Evolutionary conservation across 2,329 filamentous ascomycete genomes (phyloP).

Genomic region (Beauveria varroae): DNA sequence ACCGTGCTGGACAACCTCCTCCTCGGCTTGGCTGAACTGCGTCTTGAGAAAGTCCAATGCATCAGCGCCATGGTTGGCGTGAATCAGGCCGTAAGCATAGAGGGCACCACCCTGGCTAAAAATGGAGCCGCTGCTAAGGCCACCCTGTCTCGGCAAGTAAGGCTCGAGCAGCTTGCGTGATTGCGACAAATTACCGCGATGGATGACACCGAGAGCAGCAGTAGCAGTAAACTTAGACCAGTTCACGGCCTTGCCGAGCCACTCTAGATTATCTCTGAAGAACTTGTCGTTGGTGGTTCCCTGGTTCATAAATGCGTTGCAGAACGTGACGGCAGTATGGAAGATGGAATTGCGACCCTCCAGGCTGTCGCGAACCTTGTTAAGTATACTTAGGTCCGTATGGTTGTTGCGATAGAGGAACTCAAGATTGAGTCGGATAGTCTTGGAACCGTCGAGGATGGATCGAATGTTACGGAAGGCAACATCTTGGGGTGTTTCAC

Average conservation of each 20-base stretch:
- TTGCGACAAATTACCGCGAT: constrained; percentile 89
- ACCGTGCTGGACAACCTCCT: constrained; percentile 95
- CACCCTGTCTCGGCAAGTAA: constrained; percentile 75
- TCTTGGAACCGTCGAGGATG: constrained; percentile 81
- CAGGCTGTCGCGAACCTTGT: constrained; percentile 92
- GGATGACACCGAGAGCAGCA: constrained; percentile 90
- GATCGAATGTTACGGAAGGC: constrained; percentile 56
- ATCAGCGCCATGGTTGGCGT: constrained; percentile 92
- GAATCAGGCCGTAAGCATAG: constrained; percentile 91
- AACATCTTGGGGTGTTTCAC: constrained; percentile 42
- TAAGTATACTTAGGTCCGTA: constrained; percentile 83
- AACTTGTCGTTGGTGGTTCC: constrained; percentile 98
- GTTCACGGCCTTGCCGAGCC: constrained; percentile 96
- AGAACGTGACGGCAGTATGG: constrained; percentile 94
- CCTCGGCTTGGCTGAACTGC: constrained; percentile 67
- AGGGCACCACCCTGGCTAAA: constrained; percentile 95
- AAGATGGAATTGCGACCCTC: constrained; percentile 97
- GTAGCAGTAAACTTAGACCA: constrained; percentile 99
- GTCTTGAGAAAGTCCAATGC: constrained; percentile 73
- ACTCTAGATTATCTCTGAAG: constrained; percentile 95
- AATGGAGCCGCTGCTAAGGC: constrained; percentile 72
- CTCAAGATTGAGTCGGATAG: constrained; percentile 89
- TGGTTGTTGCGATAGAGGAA: constrained; percentile 95
- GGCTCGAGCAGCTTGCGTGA: constrained; percentile 90
- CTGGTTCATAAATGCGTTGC: constrained; percentile 98